These are phyloP conservation scores for Mitragyna speciosa DNA, from an alignment of 257 asterid species.

Conservation along the genomic window DNA sequence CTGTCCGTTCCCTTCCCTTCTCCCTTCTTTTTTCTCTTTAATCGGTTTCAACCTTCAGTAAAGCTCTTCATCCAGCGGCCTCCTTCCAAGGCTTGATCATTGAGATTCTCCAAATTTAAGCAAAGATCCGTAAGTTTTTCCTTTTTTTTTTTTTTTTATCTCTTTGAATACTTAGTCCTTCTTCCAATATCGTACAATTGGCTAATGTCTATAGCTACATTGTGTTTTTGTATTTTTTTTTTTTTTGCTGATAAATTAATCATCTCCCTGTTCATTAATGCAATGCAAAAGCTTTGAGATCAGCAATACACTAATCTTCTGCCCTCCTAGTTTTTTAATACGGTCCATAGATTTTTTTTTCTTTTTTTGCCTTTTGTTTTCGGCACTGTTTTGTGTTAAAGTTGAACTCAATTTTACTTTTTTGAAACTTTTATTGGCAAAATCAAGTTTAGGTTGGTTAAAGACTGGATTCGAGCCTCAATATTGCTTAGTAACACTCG, in stretches of 20 bases:
- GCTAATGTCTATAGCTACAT: not conserved
- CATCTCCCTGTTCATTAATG: too few species aligned
- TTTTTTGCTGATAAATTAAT: not conserved
- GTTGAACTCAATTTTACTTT: not conserved
- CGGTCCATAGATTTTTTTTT: too few species aligned
- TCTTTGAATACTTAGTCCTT: not conserved
- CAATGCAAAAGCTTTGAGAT: not conserved
- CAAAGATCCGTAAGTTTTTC: slow-evolving; percentile 21
- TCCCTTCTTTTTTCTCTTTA: not conserved
- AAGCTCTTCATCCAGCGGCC: not conserved
- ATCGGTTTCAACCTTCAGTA: not conserved
- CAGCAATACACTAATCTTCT: too few species aligned
- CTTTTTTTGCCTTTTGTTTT: not conserved
- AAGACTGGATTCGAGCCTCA: too few species aligned
- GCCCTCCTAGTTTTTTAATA: too few species aligned
- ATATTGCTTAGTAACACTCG: too few species aligned
- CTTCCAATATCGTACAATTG: not conserved
- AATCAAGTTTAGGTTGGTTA: too few species aligned
- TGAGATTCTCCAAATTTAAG: not conserved
- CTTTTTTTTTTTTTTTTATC: not conserved
- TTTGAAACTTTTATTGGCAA: not conserved
- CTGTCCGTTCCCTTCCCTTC: not conserved
- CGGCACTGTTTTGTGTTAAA: not conserved
- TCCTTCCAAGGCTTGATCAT: not conserved
- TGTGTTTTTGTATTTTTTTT: not conserved